Evolutionary conservation across 257 asterid species (phyloP).

Genomic region (Marsdenia floribunda): DNA sequence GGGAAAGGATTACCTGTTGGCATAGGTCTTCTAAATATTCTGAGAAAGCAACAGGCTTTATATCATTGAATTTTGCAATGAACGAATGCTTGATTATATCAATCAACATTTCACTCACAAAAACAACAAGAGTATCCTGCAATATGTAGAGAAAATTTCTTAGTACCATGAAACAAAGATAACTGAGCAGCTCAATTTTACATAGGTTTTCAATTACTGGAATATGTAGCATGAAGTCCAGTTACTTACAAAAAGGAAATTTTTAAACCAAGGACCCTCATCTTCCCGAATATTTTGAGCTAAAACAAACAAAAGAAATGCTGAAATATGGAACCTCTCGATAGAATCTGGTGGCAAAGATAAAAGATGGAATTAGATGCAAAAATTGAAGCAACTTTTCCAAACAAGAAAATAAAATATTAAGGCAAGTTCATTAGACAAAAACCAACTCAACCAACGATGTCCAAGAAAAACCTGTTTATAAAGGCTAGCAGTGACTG

Average conservation of each 20-base stretch:
- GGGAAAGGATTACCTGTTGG: slow-evolving; percentile 60
- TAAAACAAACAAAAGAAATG: slow-evolving; percentile 87
- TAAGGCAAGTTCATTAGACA: not conserved
- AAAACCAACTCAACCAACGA: not conserved
- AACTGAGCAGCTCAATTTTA: not conserved
- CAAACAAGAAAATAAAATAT: not conserved
- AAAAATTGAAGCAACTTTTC: not conserved
- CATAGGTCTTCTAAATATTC: slow-evolving; percentile 94
- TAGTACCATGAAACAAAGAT: slow-evolving; percentile 8
- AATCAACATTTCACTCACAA: slow-evolving; percentile 72
- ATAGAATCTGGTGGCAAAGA: slow-evolving; percentile 59
- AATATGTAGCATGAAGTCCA: slow-evolving; percentile 1
- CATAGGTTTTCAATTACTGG: not conserved
- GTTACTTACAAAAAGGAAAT: slow-evolving; percentile 68
- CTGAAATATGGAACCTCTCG: slow-evolving; percentile 93
- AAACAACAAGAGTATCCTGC: slow-evolving; percentile 93
- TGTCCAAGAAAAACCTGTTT: not conserved
- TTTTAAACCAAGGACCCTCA: slow-evolving; percentile 94
- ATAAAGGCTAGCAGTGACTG: not conserved
- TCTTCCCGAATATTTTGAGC: slow-evolving; percentile 96
- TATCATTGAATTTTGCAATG: slow-evolving; percentile 87
- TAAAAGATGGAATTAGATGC: not conserved
- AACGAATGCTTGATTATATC: slow-evolving; percentile 92
- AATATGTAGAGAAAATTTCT: slow-evolving; percentile 22
- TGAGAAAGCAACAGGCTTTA: slow-evolving; percentile 88